Evolutionary conservation across 768 basidiomycete genomes (phyloP), one percentile per base, ranked within the genome.

Genomic region (Suillus occidentalis): DNA sequence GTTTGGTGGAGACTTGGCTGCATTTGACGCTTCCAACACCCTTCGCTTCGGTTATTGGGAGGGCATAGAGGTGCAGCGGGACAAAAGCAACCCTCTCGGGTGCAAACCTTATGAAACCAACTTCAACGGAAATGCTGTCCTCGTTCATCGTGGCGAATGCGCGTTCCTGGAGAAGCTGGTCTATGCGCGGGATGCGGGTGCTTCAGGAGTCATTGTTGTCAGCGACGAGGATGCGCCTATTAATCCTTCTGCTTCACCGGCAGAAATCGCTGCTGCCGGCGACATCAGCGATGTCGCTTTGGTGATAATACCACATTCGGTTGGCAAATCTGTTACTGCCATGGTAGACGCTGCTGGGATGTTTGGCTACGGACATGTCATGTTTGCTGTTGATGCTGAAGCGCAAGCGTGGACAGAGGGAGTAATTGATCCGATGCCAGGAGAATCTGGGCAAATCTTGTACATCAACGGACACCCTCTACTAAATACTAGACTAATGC

Each of bases 81-180:
- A 87, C 47, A 64, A 67, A 4, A 71, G 71, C 45, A 93, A 94
- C 70, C 63, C 67, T 0, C 76, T 81, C 16, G 93, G 92, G 7
- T 94, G 92, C 71, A 57, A 65, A 6, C 81, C 85, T 6, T 92
- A 88, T 75, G 70, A 75, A 1, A 72, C 81, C 45, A 60, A 73
- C 5, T 84, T 87, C 67, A 75, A 78, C 13, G 81, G 83, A 57
- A 84, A 81, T 50, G 81, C 86, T 6, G 73, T 95, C 28, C 72
- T 97, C 18, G 80, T 91, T 18, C 81, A 81, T 52, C 85, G 97
- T 36, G 97, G 97, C 6, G 85, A 82, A 6, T 99, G 97, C 75
- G 90, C 94, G 10, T 98, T 99, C 77, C 76, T 94, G 16, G 85
- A 92, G 68, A 99, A 99, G 78, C 81, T 96, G 18, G 59, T 87